phyloP scores from a whole-genome alignment of 2,329 filamentous ascomycete genomes.

The Zasmidium angulare region DNA sequence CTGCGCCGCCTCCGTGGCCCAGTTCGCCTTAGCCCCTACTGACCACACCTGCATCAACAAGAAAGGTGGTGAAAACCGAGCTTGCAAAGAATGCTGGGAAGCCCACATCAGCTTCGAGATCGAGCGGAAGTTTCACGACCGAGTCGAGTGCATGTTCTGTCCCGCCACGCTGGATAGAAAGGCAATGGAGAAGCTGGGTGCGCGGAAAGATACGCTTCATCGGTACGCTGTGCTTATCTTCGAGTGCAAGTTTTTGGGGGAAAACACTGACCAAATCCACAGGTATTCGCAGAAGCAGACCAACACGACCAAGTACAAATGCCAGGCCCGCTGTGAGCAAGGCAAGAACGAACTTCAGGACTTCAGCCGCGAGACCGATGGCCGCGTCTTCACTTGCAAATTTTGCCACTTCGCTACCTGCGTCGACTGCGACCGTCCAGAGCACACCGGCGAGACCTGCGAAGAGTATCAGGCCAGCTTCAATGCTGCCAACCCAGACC shows the following conservation, averaged over 20 bases:
- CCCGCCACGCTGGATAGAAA: not conserved
- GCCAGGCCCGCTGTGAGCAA: slow-evolving; percentile 16
- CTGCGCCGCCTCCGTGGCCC: not conserved
- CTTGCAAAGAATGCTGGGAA: slow-evolving; percentile 24
- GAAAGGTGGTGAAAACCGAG: slow-evolving; percentile 4
- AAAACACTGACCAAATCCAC: not conserved
- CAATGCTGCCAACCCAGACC: not conserved
- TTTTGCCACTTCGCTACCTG: slow-evolving; percentile 13
- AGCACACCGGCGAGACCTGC: slow-evolving; percentile 12
- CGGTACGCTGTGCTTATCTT: not conserved
- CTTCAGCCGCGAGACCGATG: slow-evolving; percentile 11
- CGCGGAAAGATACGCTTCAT: not conserved
- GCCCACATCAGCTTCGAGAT: slow-evolving; percentile 15
- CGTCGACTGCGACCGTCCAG: slow-evolving; percentile 18
- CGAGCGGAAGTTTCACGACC: not conserved
- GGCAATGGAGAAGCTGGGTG: not conserved
- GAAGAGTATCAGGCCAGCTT: not conserved
- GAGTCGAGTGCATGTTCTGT: slow-evolving; percentile 22
- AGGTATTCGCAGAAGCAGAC: not conserved
- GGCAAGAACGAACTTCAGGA: not conserved
- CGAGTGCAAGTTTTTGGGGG: not conserved
- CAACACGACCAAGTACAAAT: not conserved
- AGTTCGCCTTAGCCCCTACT: not conserved
- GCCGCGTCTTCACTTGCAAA: slow-evolving; percentile 19
- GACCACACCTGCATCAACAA: not conserved